Conservation (phyloP, 768 basidiomycete species). For the Exsudoporus frostii region DNA sequence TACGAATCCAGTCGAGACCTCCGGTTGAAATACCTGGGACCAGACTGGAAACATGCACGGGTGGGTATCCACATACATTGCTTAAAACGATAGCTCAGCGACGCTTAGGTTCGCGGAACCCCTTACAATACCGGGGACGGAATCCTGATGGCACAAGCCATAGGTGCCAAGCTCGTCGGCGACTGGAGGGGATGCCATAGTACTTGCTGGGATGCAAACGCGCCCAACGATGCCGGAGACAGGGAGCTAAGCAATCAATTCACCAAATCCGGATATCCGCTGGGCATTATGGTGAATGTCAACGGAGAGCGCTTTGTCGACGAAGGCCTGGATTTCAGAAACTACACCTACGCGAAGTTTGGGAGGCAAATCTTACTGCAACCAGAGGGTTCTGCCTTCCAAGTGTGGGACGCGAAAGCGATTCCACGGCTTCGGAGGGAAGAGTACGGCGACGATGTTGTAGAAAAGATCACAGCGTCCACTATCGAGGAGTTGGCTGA, state of each 20-base stretch:
- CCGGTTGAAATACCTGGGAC: constrained; percentile 54
- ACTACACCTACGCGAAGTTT: constrained; percentile 71
- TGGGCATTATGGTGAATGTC: constrained; percentile 66
- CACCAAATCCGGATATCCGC: constrained; percentile 72
- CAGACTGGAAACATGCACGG: constrained; percentile 54
- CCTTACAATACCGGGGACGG: constrained; percentile 72
- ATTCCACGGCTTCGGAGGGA: constrained; percentile 49
- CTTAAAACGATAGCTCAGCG: background rate
- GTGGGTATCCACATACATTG: constrained; percentile 29
- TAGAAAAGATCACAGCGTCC: constrained; percentile 50
- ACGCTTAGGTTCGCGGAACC: constrained; percentile 58
- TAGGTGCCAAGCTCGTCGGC: constrained; percentile 57
- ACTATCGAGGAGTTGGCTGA: constrained; percentile 50
- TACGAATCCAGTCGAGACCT: constrained; percentile 57
- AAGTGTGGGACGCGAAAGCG: constrained; percentile 57
- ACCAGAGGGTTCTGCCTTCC: constrained; percentile 59
- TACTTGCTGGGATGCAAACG: constrained; percentile 69
- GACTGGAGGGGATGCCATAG: constrained; percentile 72
- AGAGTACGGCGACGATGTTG: constrained; percentile 62
- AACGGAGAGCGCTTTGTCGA: constrained; percentile 62
- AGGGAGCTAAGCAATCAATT: constrained; percentile 63
- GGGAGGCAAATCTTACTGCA: constrained; percentile 58
- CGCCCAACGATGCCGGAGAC: constrained; percentile 47
- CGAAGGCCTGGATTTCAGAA: constrained; percentile 69
- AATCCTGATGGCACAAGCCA: constrained; percentile 45